Evolutionary conservation across 2,329 filamentous ascomycete genomes (phyloP).

Genomic region (Monosporascus cannonballus): DNA sequence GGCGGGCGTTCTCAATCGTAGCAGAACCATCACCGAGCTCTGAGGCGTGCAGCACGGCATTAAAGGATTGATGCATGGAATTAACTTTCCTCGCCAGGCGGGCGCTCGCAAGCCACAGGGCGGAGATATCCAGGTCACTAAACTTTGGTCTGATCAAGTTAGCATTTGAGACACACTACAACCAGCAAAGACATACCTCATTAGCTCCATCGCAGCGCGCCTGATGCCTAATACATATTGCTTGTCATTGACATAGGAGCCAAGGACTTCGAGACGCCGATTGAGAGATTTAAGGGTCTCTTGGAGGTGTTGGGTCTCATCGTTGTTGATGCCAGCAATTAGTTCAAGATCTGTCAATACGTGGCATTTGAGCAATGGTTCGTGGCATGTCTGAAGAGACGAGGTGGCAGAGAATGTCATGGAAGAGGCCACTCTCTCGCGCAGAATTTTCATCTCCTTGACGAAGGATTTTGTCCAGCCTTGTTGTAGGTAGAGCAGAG

Average conservation of each 20-base stretch:
- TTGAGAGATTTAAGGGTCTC: slow-evolving; percentile 52
- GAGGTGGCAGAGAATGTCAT: slow-evolving; percentile 72
- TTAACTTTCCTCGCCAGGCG: slow-evolving; percentile 81
- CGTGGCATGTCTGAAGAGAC: slow-evolving; percentile 79
- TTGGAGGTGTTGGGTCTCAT: slow-evolving; percentile 33
- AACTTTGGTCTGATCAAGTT: slow-evolving; percentile 46
- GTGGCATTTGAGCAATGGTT: slow-evolving; percentile 79
- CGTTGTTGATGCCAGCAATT: slow-evolving; percentile 48
- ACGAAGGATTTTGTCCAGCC: slow-evolving; percentile 46
- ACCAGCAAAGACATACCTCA: slow-evolving; percentile 43
- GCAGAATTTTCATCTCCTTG: slow-evolving; percentile 55
- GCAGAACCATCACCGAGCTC: slow-evolving; percentile 79
- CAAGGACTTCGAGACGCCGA: slow-evolving; percentile 79
- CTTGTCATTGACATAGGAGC: slow-evolving; percentile 86
- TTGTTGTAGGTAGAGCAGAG: slow-evolving; percentile 54
- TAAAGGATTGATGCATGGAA: slow-evolving; percentile 82
- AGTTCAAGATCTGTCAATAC: slow-evolving; percentile 81
- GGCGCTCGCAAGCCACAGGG: slow-evolving; percentile 79
- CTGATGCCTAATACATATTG: slow-evolving; percentile 86
- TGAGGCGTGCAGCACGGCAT: slow-evolving; percentile 84
- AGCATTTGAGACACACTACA: slow-evolving; percentile 22
- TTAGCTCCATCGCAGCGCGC: slow-evolving; percentile 79
- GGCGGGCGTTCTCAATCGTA: slow-evolving; percentile 87
- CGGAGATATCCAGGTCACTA: slow-evolving; percentile 67
- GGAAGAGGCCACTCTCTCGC: slow-evolving; percentile 64